These are phyloP conservation scores for Termitomyces sp. DNA, from an alignment of 768 basidiomycete species.

Conservation along the genomic window DNA sequence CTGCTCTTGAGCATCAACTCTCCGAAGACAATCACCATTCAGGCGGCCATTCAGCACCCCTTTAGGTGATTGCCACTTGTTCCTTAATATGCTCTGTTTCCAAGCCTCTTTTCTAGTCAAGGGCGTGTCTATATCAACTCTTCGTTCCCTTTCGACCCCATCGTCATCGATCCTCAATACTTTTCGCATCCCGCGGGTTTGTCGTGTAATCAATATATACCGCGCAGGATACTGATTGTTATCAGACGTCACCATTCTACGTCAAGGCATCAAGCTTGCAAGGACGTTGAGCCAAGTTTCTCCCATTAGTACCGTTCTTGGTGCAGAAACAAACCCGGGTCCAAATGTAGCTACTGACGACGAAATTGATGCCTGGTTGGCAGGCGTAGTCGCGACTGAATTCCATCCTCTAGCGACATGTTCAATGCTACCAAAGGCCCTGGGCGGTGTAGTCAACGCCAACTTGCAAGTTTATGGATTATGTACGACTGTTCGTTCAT, in stretches of 20 bases:
- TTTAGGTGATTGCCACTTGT: conserved; percentile 34
- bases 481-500: conserved; percentile 18
- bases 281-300: conserved; percentile 47
- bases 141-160: conserved; percentile 53
- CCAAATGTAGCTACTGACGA: conserved; percentile 47
- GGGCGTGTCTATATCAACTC: conserved; percentile 64
- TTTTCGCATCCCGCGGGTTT: conserved; percentile 50
- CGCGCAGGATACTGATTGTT: neutral
- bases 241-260: conserved; percentile 42
- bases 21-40: conserved; percentile 43
- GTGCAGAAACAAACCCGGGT: conserved; percentile 49
- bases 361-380: conserved; percentile 52
- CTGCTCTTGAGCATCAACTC: conserved; percentile 43
- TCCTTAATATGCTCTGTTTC: neutral
- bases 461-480: conserved; percentile 54
- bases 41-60: conserved; percentile 66
- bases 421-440: conserved; percentile 50
- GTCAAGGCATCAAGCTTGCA: conserved; percentile 62
- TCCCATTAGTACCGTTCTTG: conserved; percentile 44
- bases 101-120: conserved; percentile 28
- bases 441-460: conserved; percentile 58
- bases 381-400: conserved; percentile 42
- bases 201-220: neutral
- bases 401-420: conserved; percentile 59
- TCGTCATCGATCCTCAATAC: conserved; percentile 66